Evolutionary conservation across 805 yeast species (phyloP), one percentile per base, ranked within the genome.

Genomic region (Kluyveromyces nonfermentans): DNA sequence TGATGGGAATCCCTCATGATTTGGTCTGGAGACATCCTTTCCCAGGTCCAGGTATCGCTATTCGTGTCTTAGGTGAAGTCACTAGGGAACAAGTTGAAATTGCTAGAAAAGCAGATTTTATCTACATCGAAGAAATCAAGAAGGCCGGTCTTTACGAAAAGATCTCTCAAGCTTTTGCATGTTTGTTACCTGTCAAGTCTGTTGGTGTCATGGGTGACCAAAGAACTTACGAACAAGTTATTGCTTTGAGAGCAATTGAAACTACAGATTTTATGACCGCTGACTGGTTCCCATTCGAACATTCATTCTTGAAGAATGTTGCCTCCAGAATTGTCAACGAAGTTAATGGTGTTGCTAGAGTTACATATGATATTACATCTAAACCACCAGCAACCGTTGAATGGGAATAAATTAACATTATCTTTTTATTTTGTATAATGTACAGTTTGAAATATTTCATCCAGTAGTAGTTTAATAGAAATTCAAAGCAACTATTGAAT

Each of bases 41-140:
- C 95, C 99, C 99, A 59, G 99, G 99, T 65, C 99, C 99, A 65
- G 99, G 99, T 73, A 85, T 93, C 63, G 99, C 97, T 56, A 93
- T 93, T 67, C 83, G 99, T 71, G 94, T 93, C 45, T 74, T 93
- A 40, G 99, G 99, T 56, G 97, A 90, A 72, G 97, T 93, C 51
- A 85, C 96, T 47, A 84, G 79, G 54, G 80, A 74, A 53, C 98
- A 93, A 72, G 93, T 93, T 46, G 90, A 80, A 62, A 93, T 93
- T 63, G 98, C 97, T 37, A 84, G 97, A 71, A 90, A 87, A 65
- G 98, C 99, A 50, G 99, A 93, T 67, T 75, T 73, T 67, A 93
- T 93, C 59, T 93, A 85, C 75, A 93, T 93, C 62, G 95, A 85
- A 69, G 99, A 93, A 74, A 93, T 93, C 66, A 85, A 77, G 63